Base-by-base conservation (phyloP, 106 monocot species). In the Dendrobium catenatum region DNA sequence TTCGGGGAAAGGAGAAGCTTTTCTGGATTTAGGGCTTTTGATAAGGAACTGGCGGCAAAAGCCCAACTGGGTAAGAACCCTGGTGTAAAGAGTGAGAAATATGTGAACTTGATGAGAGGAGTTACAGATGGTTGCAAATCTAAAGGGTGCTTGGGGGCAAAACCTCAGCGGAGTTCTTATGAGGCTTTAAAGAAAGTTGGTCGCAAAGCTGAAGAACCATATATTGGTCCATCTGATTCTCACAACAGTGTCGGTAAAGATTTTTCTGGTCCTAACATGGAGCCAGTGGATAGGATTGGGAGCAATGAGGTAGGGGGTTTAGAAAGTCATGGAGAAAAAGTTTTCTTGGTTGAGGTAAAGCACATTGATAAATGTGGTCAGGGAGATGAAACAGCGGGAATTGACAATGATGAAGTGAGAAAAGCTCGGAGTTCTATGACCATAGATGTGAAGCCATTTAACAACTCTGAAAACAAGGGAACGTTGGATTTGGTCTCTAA, bases 11-110 rank as follows among this genome's bases (percentile, higher is more conserved):
- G 37, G 41, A 68, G 55, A 42, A 74, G 61, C n/a, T 29, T 40
- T 13, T 67, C 79, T 66, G 85, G 77, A 27, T 74, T 73, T 87
- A 83, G 42, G 33, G n/a, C 33, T 29, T 81, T n/a, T 24, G 76
- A 76, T 48, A 76, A 76, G 76, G 48, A 48, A 11, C 10, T 48
- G 40, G 19, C 17, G 24, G 76, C 49, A 15, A 76, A 76, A 76
- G 66, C 19, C 20, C 27, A 47, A 42, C 7, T 33, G 9, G 80
- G 43, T 51, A 40, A 27, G 22, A 77, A 16, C 54, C 72, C 44
- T 16, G 78, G 51, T 47, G 58, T 58, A 19, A 78, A 80, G 16
- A 74, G 61, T 17, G 76, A 43, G 58, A 85, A 77, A 58, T 58
- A 37, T 59, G 46, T 29, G 6, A 51, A 6, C 33, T 33, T 56